These are phyloP conservation scores for Chalciporus chontae DNA, from an alignment of 768 basidiomycete genomes.

Conservation along the genomic window DNA sequence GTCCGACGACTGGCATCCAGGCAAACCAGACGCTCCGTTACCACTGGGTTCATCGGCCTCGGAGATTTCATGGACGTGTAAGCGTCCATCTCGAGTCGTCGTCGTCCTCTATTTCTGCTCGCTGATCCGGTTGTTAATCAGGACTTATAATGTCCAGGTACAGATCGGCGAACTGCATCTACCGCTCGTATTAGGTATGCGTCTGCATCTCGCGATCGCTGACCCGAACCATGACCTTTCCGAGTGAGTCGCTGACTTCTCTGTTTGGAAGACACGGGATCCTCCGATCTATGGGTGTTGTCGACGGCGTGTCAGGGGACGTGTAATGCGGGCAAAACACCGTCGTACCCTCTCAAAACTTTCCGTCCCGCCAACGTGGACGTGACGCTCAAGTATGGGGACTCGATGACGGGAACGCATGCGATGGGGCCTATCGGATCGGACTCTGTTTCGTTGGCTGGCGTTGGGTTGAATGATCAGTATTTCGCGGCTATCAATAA, in stretches of 20 bases:
- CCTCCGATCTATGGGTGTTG: constrained; percentile 73
- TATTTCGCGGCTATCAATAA: constrained; percentile 63
- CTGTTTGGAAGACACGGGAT: constrained; percentile 59
- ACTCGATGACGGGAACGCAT: constrained; percentile 66
- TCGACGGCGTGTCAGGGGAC: constrained; percentile 51
- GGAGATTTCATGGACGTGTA: constrained; percentile 65
- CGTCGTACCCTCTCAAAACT: constrained; percentile 46
- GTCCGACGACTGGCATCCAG: constrained; percentile 1
- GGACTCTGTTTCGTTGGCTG: constrained; percentile 54
- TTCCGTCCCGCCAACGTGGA: constrained; percentile 48
- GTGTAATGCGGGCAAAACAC: constrained; percentile 36
- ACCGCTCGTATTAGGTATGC: constrained; percentile 60
- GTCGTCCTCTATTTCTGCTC: not conserved
- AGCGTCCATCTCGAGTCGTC: constrained; percentile 16
- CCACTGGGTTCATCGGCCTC: constrained; percentile 44
- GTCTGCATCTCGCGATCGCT: not conserved
- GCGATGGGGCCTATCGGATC: constrained; percentile 61
- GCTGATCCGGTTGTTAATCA: constrained; percentile 23
- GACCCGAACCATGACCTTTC: not conserved
- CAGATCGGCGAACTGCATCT: constrained; percentile 49
- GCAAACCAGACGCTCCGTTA: constrained; percentile 10
- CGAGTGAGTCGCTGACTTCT: not conserved
- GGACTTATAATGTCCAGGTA: constrained; percentile 62
- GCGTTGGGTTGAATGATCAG: constrained; percentile 46
- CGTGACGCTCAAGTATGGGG: constrained; percentile 60